Evolutionary conservation across 2,329 filamentous ascomycete genomes (phyloP), one percentile per base, ranked within the genome.

Genomic region (Chrysoporthe deuterocubensis): DNA sequence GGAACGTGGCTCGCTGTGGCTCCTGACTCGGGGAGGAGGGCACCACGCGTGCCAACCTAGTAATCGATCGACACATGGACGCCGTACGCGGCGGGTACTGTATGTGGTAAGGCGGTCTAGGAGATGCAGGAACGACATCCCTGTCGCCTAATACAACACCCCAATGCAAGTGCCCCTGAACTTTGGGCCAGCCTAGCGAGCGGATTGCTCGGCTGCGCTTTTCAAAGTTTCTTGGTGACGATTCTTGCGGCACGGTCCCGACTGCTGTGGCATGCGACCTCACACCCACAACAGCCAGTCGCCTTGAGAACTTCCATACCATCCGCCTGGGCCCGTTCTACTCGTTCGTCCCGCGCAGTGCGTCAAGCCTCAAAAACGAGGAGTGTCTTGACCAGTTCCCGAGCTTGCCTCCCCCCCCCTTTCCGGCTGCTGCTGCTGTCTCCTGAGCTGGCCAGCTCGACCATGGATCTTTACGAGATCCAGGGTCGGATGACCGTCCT

Each of bases 401-500:
- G 46, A 44, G 13, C 43, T 37, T 16, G 37, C 26, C 50, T 64
- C 42, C 43, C 54, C 61, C 54, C n/a, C 48, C n/a, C 6, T 3
- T 48, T 8, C 46, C 4, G 34, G 43, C 46, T 21, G 46, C 43
- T 48, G 7, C 61, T 56, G 40, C 40, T 32, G 62, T 54, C 62
- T 54, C 52, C 26, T 43, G 40, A 26, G 40, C 21, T 9, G 8
- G 21, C 58, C 7, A 44, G 11, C 8, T 50, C 59, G 48, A 67
- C 68, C 52, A 91, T 91, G 89, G 89, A 91, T 75, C 80, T 90
- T 66, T 85, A 89, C 74, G 85, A 88, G 74, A 81, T 87, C 44
- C 87, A 90, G 74, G 79, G 78, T 65, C 81, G 87, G 72, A 74
- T 87, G 70, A 81, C 84, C 68, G 77, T 82, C 67, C 84, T 85